These are phyloP conservation scores for Phytophthora hybrid DNA, from an alignment of 352 stramenopile species.

Conservation along the genomic window DNA sequence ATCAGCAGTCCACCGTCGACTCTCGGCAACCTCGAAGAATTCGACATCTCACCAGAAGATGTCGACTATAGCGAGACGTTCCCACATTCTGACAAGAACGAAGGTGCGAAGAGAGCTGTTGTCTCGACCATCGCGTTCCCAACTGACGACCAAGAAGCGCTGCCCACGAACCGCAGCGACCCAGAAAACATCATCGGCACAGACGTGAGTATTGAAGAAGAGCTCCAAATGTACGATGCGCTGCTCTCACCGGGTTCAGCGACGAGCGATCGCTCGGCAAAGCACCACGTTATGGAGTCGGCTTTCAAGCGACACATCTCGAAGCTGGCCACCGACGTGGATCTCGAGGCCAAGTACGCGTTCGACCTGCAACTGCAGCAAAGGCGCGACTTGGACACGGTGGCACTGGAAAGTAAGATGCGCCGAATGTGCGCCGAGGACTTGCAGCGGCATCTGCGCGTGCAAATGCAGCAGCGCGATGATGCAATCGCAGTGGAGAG, in stretches of 20 bases:
- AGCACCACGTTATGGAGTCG: conserved; percentile 62
- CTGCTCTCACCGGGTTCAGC: conserved; percentile 43
- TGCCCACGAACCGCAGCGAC: conserved; percentile 58
- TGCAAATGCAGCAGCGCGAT: conserved; percentile 62
- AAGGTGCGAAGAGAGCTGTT: conserved; percentile 14
- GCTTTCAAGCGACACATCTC: conserved; percentile 70
- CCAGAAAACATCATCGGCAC: conserved; percentile 60
- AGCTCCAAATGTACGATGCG: conserved; percentile 61
- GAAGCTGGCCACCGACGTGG: conserved; percentile 58
- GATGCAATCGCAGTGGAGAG: conserved; percentile 41
- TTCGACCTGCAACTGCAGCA: conserved; percentile 66
- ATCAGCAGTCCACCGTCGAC: conserved; percentile 50
- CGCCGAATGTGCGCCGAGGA: conserved; percentile 58
- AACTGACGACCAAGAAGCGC: conserved; percentile 47
- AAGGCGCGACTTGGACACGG: conserved; percentile 58
- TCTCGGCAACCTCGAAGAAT: conserved; percentile 65
- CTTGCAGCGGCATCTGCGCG: conserved; percentile 60
- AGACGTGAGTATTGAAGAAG: conserved; percentile 59
- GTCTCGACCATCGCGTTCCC: conserved; percentile 37
- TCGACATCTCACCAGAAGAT: conserved; percentile 64
- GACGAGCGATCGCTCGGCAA: conserved; percentile 21
- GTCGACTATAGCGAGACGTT: conserved; percentile 38
- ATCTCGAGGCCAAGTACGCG: conserved; percentile 66
- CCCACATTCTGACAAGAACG: conserved; percentile 21
- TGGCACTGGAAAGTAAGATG: conserved; percentile 60